phyloP scores from a whole-genome alignment of 306 rosid genomes.

The Medicago truncatula region DNA sequence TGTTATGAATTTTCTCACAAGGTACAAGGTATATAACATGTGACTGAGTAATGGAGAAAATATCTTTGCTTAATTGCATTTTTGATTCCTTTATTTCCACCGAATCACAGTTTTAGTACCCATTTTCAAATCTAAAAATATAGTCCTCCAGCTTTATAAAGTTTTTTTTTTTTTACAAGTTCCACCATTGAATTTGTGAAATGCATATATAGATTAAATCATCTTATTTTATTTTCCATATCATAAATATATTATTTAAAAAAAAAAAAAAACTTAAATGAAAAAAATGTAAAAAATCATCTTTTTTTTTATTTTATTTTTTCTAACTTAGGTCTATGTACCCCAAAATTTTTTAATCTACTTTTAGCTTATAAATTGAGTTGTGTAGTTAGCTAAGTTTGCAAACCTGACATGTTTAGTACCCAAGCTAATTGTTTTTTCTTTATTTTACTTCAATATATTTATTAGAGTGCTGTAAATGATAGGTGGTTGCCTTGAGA shows the following conservation, averaged over 20 bases:
- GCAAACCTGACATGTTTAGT: no score
- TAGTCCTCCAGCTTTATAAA: neutral
- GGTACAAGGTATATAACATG: slow-evolving; percentile 52
- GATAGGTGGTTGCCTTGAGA: no score
- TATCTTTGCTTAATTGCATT: slow-evolving; percentile 15
- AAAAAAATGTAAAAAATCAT: neutral
- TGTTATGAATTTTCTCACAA: slow-evolving; percentile 49
- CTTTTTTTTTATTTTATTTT: neutral
- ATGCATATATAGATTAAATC: neutral
- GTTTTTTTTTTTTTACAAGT: neutral
- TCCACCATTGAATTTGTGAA: neutral
- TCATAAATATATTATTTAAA: neutral
- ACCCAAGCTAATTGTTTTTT: no score
- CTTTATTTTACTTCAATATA: no score
- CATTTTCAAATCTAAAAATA: neutral
- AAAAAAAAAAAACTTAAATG: neutral
- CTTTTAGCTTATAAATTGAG: neutral
- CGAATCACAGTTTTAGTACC: neutral
- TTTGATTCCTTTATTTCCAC: neutral
- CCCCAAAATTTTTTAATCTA: neutral
- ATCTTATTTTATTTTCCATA: neutral
- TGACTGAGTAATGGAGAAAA: slow-evolving; percentile 38
- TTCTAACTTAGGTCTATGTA: neutral
- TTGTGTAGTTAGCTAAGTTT: no score
- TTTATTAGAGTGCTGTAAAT: no score